Evolutionary conservation across 768 basidiomycete genomes (phyloP).

Genomic region (Paxillus rubicundulus): DNA sequence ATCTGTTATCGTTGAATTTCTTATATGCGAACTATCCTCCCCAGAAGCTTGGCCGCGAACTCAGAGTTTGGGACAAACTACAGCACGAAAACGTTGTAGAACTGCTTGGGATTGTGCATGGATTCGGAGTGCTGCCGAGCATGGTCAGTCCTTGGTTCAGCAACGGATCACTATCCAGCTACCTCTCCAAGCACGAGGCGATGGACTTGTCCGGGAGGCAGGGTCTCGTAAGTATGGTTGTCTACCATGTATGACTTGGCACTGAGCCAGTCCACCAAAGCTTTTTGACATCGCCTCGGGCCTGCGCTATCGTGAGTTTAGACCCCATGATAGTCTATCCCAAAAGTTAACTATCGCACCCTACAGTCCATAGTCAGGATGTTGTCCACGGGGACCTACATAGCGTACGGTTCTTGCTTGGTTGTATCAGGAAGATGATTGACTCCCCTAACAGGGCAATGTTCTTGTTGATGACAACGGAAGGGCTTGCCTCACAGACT

Average conservation of each 20-base stretch:
- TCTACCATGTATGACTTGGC: neutral
- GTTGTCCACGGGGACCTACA: slow-evolving; percentile 38
- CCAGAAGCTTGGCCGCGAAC: slow-evolving; percentile 30
- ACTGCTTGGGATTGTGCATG: slow-evolving; percentile 27
- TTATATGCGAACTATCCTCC: neutral
- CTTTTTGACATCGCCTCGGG: slow-evolving; percentile 22
- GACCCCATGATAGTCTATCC: neutral
- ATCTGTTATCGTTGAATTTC: neutral
- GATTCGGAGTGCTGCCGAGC: slow-evolving; percentile 29
- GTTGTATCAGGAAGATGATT: neutral
- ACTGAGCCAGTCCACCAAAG: slow-evolving; percentile 4
- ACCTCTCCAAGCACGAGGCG: slow-evolving; percentile 9
- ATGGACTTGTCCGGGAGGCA: neutral
- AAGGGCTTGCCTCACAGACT: slow-evolving; percentile 47
- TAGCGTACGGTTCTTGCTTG: slow-evolving; percentile 22
- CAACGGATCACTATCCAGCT: slow-evolving; percentile 24
- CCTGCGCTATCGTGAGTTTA: slow-evolving; percentile 20
- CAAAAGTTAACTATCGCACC: too few relatives aligned
- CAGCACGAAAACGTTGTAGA: slow-evolving; percentile 29
- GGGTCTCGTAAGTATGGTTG: slow-evolving; percentile 11
- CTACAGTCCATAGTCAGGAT: slow-evolving; percentile 18
- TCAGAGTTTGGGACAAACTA: slow-evolving; percentile 17
- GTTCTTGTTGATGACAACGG: slow-evolving; percentile 41
- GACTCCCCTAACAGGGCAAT: slow-evolving; percentile 29
- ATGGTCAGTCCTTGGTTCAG: slow-evolving; percentile 34